Base-by-base conservation (phyloP, 2,329 filamentous ascomycete genomes). In the Stemphylium lycopersici region DNA sequence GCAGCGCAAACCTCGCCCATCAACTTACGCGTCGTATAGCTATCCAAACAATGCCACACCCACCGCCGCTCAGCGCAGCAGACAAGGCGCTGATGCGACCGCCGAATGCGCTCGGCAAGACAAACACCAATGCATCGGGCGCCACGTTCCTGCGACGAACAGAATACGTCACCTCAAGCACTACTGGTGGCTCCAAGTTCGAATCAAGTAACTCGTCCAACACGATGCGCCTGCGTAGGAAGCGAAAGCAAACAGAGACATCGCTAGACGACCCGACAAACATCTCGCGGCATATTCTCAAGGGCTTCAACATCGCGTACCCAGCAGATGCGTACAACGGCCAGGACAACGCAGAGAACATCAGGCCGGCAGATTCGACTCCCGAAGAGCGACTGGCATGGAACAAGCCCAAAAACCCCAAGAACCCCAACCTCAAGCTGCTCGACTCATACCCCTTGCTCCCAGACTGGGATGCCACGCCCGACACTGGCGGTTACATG, bases 131-230 rank as follows among this genome's bases (percentile, higher is more conserved):
- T 58, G 89, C 91, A 59, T 83, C 88, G 15, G 88, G 89, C 59
- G 91, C 96, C 48, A 96, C 91, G 59, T 99, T 99, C 83, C 84
- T 99, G 64, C 91, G 95, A 53, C 87, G 93, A 68, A 98, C 95
- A 51, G 95, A 99, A 76, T 98, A 98, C 78, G 97, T 96, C 69
- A 90, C 90, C 15, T 78, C 79, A 20, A 66, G 63, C 43, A 77
- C 77, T 47, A 72, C 73, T 10, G 70, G 74, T 63, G 57, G 79
- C 13, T 75, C 78, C 6, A 69, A 76, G 18, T 79, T 80, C 50
- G 81, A 84, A 45, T 81, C 81, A 0, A 82, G 80, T 24, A 82
- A 82, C 22, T 81, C 84, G 3, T 69, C 68, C 13, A 67, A 69
- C 73, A 74, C 66, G 61, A 79, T 70, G 73, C 79, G 67, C 58